phyloP scores from a whole-genome alignment of 2,329 filamentous ascomycete genomes.

The Aureobasidium lini region DNA sequence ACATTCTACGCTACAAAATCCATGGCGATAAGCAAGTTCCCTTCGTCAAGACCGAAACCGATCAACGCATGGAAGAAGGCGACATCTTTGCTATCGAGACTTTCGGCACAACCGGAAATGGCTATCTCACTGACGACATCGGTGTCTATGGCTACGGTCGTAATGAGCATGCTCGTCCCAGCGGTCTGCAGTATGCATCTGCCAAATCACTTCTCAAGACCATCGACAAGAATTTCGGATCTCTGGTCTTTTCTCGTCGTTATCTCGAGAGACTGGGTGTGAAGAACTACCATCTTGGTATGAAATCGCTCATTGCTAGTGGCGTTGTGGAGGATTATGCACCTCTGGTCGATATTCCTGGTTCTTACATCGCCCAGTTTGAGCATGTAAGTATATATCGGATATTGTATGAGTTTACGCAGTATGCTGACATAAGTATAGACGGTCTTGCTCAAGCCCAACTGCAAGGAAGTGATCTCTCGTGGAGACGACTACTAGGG shows the following conservation, averaged over 20 bases:
- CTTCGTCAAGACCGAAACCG: conserved; percentile 80
- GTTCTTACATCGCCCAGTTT: conserved; percentile 87
- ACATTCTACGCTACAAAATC: conserved; percentile 81
- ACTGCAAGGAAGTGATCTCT: conserved; percentile 34
- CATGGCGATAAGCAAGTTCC: conserved; percentile 91
- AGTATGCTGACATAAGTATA: conserved; percentile 27
- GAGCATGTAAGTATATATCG: conserved; percentile 66
- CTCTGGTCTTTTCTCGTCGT: conserved; percentile 79
- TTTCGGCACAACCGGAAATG: conserved; percentile 87
- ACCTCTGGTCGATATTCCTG: conserved; percentile 83
- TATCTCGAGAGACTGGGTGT: conserved; percentile 90
- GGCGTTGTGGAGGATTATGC: conserved; percentile 89
- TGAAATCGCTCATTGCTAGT: conserved; percentile 76
- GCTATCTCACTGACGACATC: conserved; percentile 70
- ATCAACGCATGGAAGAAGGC: conserved; percentile 96
- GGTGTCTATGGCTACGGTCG: conserved; percentile 87
- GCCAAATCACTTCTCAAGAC: conserved; percentile 79
- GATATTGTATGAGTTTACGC: neutral
- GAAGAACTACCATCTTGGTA: conserved; percentile 86
- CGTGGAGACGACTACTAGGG: conserved; percentile 43
- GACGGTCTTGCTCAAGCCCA: conserved; percentile 38
- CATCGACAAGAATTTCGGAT: conserved; percentile 96
- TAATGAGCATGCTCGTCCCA: conserved; percentile 63
- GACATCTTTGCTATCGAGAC: conserved; percentile 95
- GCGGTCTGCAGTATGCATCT: conserved; percentile 68